Evolutionary conservation across 192 early-diverging fungal species (phyloP).

Genomic region (Allomyces macrogynus): DNA sequence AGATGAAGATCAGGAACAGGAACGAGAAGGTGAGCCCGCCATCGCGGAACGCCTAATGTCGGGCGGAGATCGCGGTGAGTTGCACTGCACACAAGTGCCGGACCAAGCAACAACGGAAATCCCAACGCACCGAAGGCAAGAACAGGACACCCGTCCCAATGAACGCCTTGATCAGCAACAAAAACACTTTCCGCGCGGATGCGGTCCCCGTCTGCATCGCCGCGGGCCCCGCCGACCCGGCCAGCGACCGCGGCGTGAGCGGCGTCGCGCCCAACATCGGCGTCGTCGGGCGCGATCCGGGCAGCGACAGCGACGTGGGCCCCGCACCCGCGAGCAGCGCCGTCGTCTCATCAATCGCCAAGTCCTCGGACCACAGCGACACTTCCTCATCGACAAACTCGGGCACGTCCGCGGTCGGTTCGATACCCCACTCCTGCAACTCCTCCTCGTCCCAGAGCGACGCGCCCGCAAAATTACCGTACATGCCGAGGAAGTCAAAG

Average conservation of each 20-base stretch:
- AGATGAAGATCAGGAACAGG: conserved; percentile 28
- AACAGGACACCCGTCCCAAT: conserved; percentile 29
- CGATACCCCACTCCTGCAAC: not conserved
- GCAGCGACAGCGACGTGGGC: not conserved
- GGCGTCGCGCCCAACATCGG: not conserved
- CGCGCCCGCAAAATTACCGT: not conserved
- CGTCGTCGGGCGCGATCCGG: not conserved
- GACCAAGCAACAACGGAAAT: not conserved
- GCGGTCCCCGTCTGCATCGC: conserved; percentile 9
- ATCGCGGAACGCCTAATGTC: conserved; percentile 30
- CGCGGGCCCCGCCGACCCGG: not conserved
- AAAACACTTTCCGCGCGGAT: conserved; percentile 14
- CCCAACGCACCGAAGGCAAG: conserved; percentile 8
- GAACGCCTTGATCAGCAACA: conserved; percentile 25
- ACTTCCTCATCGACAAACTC: not conserved
- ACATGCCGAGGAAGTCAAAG: conserved; percentile 5
- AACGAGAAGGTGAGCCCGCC: conserved; percentile 47
- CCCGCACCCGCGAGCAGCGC: not conserved
- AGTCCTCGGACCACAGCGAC: not conserved
- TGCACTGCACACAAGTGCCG: not conserved
- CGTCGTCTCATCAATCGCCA: not conserved
- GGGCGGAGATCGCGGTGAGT: not conserved
- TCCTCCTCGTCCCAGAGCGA: not conserved
- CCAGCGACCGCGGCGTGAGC: not conserved
- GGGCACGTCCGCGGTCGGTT: not conserved